phyloP scores from a whole-genome alignment of 2,329 filamentous ascomycete genomes.

The Claviceps maximensis region DNA sequence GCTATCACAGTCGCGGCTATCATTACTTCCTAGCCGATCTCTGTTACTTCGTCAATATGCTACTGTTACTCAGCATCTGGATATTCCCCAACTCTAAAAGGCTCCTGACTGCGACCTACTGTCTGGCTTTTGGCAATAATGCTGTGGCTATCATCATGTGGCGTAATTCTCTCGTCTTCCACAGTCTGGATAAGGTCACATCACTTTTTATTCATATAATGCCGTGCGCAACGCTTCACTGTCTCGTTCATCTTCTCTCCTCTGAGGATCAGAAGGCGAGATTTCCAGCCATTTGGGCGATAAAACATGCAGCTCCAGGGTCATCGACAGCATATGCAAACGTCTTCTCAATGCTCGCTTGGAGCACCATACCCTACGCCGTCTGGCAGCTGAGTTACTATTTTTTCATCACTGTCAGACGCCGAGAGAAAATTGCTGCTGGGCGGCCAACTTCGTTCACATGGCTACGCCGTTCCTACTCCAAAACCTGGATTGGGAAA shows the following conservation, averaged over 20 bases:
- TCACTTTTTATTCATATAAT: conserved; percentile 99
- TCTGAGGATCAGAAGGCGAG: conserved; percentile 49
- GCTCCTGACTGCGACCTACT: conserved; percentile 84
- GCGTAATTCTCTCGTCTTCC: conserved; percentile 96
- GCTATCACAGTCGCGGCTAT: conserved; percentile 81
- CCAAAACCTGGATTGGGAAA: conserved; percentile 77
- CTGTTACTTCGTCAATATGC: conserved; percentile 94
- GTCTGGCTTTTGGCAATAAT: conserved; percentile 90
- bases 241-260: conserved; percentile 71
- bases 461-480: conserved; percentile 86
- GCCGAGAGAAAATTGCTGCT: conserved; percentile 90
- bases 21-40: conserved; percentile 96
- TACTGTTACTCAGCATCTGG: conserved; percentile 75
- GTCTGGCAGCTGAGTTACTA: conserved; percentile 91
- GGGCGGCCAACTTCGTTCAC: conserved; percentile 94
- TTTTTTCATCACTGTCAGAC: conserved; percentile 85
- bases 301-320: conserved; percentile 56
- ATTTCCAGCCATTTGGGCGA: conserved; percentile 76
- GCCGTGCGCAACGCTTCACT: conserved; percentile 89
- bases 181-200: conserved; percentile 95
- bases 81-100: conserved; percentile 81
- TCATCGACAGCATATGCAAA: conserved; percentile 67
- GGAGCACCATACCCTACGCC: conserved; percentile 86
- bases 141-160: conserved; percentile 97
- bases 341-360: conserved; percentile 74